Base-by-base conservation (phyloP, 129 eudicot genomes). In the carrot (Daucus carota) region DNA sequence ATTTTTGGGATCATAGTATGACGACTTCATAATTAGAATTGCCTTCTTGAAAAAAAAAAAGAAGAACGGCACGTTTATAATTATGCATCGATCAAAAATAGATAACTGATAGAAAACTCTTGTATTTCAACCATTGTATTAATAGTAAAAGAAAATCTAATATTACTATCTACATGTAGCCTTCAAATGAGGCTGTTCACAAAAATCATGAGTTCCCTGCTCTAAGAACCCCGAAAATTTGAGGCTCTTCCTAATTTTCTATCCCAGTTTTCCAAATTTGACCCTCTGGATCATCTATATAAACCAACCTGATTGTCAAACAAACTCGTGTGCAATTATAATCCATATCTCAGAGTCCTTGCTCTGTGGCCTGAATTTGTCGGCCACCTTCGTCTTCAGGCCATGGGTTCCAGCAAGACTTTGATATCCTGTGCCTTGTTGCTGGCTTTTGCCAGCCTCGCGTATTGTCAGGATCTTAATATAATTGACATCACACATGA, bases 401-500 rank as follows among this genome's bases (percentile, higher is more conserved):
- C 63, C 63, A 54, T 54, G 63, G 63, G 63, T 54, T 54, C 0
- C 15, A 54, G 1, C 31, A 54, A 54, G 63, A 9, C 63, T 54
- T n/a, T 54, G 63, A n/a, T 54, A 1, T 54, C 63, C 31, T n/a
- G n/a, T 54, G 63, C 63, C 31, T 54, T 54, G 63, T 54, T 54
- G 63, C 63, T 54, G 31, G 63, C 63, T 54, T 54, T 54, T 15
- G 12, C 28, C 15, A 54, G 63, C 63, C 20, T 54, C 4, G 63
- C n/a, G 4, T 31, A 54, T 22, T 54, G 63, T 54, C 63, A 54
- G 31, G 63, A 29, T 3, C 12, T 83, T n/a, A 59, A 83, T 11
- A 88, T 85, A 18, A 28, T 88, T 66, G 92, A 88, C 75, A 85
- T 88, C 66, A 83, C 77, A 36, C 92, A 88, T 75, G 74, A 84